These are phyloP conservation scores for Cutaneotrichosporon sp. DNA, from an alignment of 1,284 basidiomycete genomes.

Conservation along the genomic window DNA sequence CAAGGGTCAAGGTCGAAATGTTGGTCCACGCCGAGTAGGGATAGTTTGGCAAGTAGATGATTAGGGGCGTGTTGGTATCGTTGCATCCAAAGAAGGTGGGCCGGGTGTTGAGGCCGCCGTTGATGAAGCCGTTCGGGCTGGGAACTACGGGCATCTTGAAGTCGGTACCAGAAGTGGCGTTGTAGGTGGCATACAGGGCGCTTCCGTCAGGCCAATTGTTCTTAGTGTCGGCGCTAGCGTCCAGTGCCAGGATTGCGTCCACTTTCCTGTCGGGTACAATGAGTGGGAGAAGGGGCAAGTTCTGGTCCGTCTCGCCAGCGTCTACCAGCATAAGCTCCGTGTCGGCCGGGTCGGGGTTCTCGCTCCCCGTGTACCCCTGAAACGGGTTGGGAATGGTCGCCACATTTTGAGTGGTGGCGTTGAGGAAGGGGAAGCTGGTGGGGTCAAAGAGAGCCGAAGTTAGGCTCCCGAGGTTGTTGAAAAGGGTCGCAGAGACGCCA, in stretches of 20 bases:
- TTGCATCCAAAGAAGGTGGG: slow-evolving; percentile 54
- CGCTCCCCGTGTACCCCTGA: slow-evolving; percentile 27
- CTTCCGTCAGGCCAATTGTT: slow-evolving; percentile 57
- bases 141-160: slow-evolving; percentile 55
- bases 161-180: slow-evolving; percentile 30
- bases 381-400: slow-evolving; percentile 55
- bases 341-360: slow-evolving; percentile 18
- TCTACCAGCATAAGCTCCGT: slow-evolving; percentile 52
- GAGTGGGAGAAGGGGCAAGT: slow-evolving; percentile 57
- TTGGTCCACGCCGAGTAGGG: slow-evolving; percentile 52
- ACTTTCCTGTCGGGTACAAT: slow-evolving; percentile 55
- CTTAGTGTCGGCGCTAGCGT: slow-evolving; percentile 56
- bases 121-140: slow-evolving; percentile 55
- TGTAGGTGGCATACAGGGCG: slow-evolving; percentile 47
- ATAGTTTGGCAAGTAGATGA: slow-evolving; percentile 56
- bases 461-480: slow-evolving; percentile 32
- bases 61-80: slow-evolving; percentile 51
- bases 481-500: slow-evolving; percentile 52
- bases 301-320: slow-evolving; percentile 55
- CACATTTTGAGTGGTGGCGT: slow-evolving; percentile 46
- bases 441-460: slow-evolving; percentile 12
- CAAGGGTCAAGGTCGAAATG: slow-evolving; percentile 51
- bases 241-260: slow-evolving; percentile 58
- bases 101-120: slow-evolving; percentile 57
- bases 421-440: slow-evolving; percentile 41